A percentile compares a stretch with the other conserved stretches of the same genome.
These are phyloP conservation scores for Letharia lupina DNA, from an alignment of 495 filamentous ascomycete species.

Conservation along the genomic window DNA sequence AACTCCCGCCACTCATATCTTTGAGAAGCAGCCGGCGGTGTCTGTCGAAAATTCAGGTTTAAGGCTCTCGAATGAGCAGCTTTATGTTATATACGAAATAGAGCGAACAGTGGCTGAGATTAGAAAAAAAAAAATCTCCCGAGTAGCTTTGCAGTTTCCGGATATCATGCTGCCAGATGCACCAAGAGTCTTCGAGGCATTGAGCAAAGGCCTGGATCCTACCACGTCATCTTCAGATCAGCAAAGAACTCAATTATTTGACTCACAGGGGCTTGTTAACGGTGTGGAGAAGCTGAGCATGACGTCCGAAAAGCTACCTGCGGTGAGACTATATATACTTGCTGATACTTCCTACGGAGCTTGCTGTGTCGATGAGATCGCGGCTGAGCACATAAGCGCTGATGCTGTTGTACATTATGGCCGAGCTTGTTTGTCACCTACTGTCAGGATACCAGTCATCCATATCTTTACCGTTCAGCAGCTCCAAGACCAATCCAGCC, in stretches of 20 bases:
- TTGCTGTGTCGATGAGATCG: slow-evolving; percentile 96
- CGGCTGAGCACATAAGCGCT: slow-evolving; percentile 86
- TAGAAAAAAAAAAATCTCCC: slow-evolving; percentile 54
- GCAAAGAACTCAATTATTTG: background rate
- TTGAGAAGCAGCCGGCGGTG: slow-evolving; percentile 49
- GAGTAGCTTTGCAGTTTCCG: slow-evolving; percentile 88
- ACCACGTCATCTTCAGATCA: background rate
- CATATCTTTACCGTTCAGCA: slow-evolving; percentile 77
- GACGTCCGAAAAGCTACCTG: slow-evolving; percentile 21
- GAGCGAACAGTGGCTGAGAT: slow-evolving; percentile 72
- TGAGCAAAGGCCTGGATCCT: slow-evolving; percentile 33
- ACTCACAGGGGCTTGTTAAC: background rate
- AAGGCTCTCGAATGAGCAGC: slow-evolving; percentile 56
- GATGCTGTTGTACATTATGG: slow-evolving; percentile 95
- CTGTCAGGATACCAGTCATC: slow-evolving; percentile 78
- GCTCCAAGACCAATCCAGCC: slow-evolving; percentile 45
- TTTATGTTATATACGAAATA: slow-evolving; percentile 78
- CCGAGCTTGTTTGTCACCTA: slow-evolving; percentile 83
- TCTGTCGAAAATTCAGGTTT: slow-evolving; percentile 31
- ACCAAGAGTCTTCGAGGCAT: slow-evolving; percentile 63
- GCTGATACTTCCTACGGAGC: slow-evolving; percentile 95
- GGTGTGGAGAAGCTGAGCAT: slow-evolving; percentile 20
- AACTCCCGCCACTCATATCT: slow-evolving; percentile 73
- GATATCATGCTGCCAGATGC: slow-evolving; percentile 85
- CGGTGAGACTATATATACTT: slow-evolving; percentile 68